phyloP scores from a whole-genome alignment of 139 green algal genomes.

The Chlamydomonas schloesseri region DNA sequence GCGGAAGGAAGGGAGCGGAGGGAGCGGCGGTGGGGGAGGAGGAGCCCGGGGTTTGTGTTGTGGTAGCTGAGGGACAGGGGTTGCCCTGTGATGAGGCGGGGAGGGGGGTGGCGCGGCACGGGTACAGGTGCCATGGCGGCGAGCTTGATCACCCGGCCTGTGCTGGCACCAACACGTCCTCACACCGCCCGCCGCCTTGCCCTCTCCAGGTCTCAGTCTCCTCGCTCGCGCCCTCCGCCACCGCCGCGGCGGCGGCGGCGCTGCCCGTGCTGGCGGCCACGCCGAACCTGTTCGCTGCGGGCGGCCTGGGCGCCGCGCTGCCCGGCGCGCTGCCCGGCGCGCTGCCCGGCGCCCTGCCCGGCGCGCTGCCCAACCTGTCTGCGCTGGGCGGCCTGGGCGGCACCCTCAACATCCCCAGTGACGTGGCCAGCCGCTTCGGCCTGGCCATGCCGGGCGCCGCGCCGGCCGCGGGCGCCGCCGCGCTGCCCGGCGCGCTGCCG shows the following conservation, averaged over 20 bases:
- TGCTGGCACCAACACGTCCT: too few species aligned
- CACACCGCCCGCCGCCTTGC: too few species aligned
- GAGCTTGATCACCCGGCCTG: too few species aligned
- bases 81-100: too few species aligned
- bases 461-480: neutral
- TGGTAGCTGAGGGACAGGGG: too few species aligned
- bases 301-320: neutral
- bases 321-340: neutral
- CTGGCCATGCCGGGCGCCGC: conserved; percentile 9
- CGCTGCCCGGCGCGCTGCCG: neutral
- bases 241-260: neutral
- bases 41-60: too few species aligned
- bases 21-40: too few species aligned
- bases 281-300: neutral
- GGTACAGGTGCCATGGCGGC: too few species aligned
- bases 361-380: neutral
- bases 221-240: neutral
- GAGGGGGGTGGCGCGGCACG: too few species aligned
- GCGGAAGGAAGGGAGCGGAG: too few species aligned
- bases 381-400: neutral
- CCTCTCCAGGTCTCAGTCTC: conserved; percentile 49
- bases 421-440: conserved; percentile 22
- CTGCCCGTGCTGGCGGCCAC: neutral
- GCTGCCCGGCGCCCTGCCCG: neutral
- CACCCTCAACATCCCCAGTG: too few species aligned